phyloP scores from a whole-genome alignment of 371 early-diverging fungal genomes.

The Amoeboaphelidium occidentale region DNA sequence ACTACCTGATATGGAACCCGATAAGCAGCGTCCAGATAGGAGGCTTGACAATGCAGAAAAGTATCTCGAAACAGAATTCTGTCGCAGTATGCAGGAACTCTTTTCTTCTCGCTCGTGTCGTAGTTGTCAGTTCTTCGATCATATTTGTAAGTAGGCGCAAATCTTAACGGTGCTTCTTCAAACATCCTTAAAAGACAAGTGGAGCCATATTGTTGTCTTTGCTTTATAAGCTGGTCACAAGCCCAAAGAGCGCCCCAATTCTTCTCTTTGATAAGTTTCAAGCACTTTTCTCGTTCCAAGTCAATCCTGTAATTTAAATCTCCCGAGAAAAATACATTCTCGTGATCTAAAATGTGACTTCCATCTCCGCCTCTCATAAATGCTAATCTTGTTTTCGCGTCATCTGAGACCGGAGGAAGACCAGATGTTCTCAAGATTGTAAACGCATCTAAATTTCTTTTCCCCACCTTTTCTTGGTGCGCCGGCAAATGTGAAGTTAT shows the following conservation, averaged over 20 bases:
- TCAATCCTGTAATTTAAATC: slow-evolving; percentile 71
- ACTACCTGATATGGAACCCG: no score
- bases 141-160: slow-evolving; percentile 70
- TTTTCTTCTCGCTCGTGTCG: slow-evolving; percentile 50
- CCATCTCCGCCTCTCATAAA: slow-evolving; percentile 36
- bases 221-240: slow-evolving; percentile 35
- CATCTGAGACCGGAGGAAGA: not conserved
- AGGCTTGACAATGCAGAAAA: no score
- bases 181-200: slow-evolving; percentile 22
- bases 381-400: not conserved
- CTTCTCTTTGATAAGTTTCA: slow-evolving; percentile 15
- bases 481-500: slow-evolving; percentile 68
- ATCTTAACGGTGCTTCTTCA: slow-evolving; percentile 30
- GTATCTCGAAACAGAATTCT: slow-evolving; percentile 14
- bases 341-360: slow-evolving; percentile 38
- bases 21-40: no score
- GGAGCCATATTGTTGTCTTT: slow-evolving; percentile 9
- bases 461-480: slow-evolving; percentile 37
- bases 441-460: slow-evolving; percentile 44
- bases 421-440: slow-evolving; percentile 30
- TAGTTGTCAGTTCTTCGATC: slow-evolving; percentile 34
- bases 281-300: slow-evolving; percentile 25
- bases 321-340: slow-evolving; percentile 38
- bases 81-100: slow-evolving; percentile 66
- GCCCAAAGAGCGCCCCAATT: slow-evolving; percentile 9